Conservation (phyloP, 805 yeast genomes). For the Wickerhamomyces bisporus region DNA sequence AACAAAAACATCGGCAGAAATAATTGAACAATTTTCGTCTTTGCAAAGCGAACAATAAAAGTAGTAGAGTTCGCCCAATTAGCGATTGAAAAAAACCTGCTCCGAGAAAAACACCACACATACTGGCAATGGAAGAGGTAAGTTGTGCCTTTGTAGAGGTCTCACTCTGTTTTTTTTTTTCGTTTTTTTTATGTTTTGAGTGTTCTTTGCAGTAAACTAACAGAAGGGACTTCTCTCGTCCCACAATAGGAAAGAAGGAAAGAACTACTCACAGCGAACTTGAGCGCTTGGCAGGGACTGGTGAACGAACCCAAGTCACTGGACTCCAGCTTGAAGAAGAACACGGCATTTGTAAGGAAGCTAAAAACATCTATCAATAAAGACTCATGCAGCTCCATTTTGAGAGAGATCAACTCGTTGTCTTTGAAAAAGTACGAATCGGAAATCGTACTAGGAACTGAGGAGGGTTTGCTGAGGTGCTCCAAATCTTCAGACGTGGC, state of each 20-base stretch:
- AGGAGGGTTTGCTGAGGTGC: conserved; percentile 55
- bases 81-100: too few species aligned
- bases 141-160: too few species aligned
- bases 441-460: conserved; percentile 58
- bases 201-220: too few species aligned
- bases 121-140: too few species aligned
- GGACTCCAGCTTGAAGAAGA: conserved; percentile 78
- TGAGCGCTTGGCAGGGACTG: conserved; percentile 19
- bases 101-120: too few species aligned
- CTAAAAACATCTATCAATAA: conserved; percentile 50
- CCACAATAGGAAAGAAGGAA: conserved; percentile 4
- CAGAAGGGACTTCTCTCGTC: too few species aligned
- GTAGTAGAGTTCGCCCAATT: too few species aligned
- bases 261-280: conserved; percentile 10
- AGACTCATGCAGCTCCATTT: conserved; percentile 41
- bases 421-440: conserved; percentile 70
- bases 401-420: conserved; percentile 57
- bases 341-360: conserved; percentile 73
- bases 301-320: conserved; percentile 22
- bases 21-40: too few species aligned
- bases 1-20: too few species aligned
- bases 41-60: too few species aligned
- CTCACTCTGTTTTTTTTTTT: too few species aligned
- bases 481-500: conserved; percentile 50
- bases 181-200: too few species aligned